These are phyloP conservation scores for Przewalskia tangutica DNA, from an alignment of 257 asterid genomes.

Conservation along the genomic window DNA sequence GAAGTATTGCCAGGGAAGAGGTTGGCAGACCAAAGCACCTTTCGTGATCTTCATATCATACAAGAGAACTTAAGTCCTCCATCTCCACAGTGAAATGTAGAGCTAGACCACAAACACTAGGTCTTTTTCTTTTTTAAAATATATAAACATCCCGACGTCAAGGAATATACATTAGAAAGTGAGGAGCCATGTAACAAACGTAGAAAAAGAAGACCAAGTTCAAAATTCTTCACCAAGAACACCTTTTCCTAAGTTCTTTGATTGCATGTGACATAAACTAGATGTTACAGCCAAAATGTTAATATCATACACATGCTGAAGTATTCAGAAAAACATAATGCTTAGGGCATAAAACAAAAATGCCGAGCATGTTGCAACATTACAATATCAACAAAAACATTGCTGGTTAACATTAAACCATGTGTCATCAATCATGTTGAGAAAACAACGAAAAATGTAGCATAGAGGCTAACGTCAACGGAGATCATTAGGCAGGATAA, in stretches of 20 bases:
- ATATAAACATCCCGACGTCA: background rate
- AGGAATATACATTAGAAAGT: background rate
- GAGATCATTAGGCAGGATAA: background rate
- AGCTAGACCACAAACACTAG: background rate
- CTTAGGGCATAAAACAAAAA: background rate
- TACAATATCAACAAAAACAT: background rate
- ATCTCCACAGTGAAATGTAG: background rate
- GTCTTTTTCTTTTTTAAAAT: background rate
- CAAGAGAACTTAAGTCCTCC: background rate
- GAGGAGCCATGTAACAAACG: background rate
- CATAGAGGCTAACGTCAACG: background rate
- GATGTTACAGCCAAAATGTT: background rate
- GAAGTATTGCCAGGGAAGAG: background rate
- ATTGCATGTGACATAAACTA: background rate
- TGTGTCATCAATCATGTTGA: background rate
- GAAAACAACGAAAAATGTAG: background rate
- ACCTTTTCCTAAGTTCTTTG: background rate
- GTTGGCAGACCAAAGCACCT: background rate
- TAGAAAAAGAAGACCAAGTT: background rate
- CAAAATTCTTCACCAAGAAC: background rate
- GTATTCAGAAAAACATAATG: background rate
- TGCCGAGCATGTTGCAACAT: background rate
- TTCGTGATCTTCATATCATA: background rate
- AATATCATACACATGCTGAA: background rate
- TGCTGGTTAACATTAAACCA: background rate